These are phyloP conservation scores for Purpureocillium lavendulum DNA, from an alignment of 2,329 filamentous ascomycete genomes.

Conservation along the genomic window DNA sequence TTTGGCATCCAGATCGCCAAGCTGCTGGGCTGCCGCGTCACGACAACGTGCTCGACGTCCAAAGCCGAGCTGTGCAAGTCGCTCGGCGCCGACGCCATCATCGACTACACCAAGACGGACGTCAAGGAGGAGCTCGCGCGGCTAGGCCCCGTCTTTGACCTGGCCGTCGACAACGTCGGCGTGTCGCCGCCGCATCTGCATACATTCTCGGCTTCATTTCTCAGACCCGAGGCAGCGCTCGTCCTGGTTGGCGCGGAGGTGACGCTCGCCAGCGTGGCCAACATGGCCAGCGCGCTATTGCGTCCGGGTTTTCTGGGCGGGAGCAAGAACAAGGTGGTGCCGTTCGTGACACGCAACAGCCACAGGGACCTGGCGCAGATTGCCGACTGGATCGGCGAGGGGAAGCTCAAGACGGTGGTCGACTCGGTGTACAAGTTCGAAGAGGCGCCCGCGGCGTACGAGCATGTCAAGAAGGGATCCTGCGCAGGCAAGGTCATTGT, in stretches of 20 bases:
- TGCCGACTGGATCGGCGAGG: conserved; percentile 46
- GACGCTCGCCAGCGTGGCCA: conserved; percentile 15
- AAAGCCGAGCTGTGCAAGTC: too few relatives aligned
- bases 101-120: too few relatives aligned
- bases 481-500: conserved; percentile 52
- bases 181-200: too few relatives aligned
- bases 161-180: too few relatives aligned
- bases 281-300: conserved; percentile 14
- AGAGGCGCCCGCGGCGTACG: conserved; percentile 47
- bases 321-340: conserved; percentile 31
- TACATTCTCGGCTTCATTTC: too few relatives aligned
- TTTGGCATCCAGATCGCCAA: too few relatives aligned
- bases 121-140: too few relatives aligned
- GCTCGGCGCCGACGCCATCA: too few relatives aligned
- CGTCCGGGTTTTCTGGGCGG: conserved; percentile 27
- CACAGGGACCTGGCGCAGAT: conserved; percentile 39
- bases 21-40: too few relatives aligned
- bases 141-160: too few relatives aligned
- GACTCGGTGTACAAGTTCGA: conserved; percentile 48
- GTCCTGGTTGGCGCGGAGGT: conserved; percentile 38
- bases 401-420: conserved; percentile 46
- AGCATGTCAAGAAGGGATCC: conserved; percentile 47
- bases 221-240: conserved; percentile 31
- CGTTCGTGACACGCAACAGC: conserved; percentile 30
- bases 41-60: too few relatives aligned